Evolutionary conservation across 192 early-diverging fungal genomes (phyloP).

Genomic region (Geosiphon pyriformis): DNA sequence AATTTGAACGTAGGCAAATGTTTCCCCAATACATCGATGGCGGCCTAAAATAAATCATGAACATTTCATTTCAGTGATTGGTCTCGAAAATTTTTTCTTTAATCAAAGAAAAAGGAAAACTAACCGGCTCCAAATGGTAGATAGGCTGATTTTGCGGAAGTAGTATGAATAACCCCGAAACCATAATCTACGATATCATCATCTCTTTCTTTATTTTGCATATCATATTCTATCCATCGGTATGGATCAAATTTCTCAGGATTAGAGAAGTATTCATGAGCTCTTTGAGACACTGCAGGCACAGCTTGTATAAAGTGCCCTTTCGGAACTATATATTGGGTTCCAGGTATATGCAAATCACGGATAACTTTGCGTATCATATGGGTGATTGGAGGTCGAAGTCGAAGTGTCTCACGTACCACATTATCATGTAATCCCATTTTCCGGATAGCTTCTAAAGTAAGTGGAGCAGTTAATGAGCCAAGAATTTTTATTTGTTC

Average conservation of each 20-base stretch:
- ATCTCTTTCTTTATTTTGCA: conserved; percentile 49
- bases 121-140: conserved; percentile 94
- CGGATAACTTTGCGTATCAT: conserved; percentile 89
- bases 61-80: not conserved
- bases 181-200: conserved; percentile 66
- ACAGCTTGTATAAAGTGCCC: conserved; percentile 84
- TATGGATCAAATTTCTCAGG: conserved; percentile 74
- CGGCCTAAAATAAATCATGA: conserved; percentile 47
- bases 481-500: conserved; percentile 68
- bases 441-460: conserved; percentile 72
- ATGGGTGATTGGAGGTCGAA: conserved; percentile 89
- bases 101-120: not conserved
- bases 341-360: conserved; percentile 63
- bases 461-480: conserved; percentile 46
- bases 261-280: conserved; percentile 73
- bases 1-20: conserved; percentile 93
- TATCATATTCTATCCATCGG: conserved; percentile 64
- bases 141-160: conserved; percentile 69
- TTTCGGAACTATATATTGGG: conserved; percentile 81
- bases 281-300: conserved; percentile 75
- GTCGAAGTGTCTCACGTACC: conserved; percentile 88
- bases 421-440: conserved; percentile 71
- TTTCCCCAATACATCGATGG: conserved; percentile 98
- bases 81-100: not conserved
- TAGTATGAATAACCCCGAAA: conserved; percentile 60